These are phyloP conservation scores for Areca catechu DNA, from an alignment of 176 grass and related monocot species.

Conservation along the genomic window DNA sequence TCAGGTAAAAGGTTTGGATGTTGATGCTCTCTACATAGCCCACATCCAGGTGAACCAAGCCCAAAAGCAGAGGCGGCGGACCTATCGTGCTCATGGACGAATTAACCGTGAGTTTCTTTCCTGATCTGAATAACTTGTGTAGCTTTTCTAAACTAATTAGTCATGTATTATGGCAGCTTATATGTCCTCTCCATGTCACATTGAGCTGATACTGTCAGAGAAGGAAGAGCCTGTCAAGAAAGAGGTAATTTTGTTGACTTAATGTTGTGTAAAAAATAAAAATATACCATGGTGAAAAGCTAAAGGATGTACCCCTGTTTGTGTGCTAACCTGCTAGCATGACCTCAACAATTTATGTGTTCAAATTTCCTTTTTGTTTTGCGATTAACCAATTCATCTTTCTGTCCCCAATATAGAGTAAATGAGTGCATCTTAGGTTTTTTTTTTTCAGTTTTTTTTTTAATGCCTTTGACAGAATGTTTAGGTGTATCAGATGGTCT, in stretches of 20 bases:
- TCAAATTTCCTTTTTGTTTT: too few relatives aligned
- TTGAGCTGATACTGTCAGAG: constrained; percentile 13
- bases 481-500: too few relatives aligned
- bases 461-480: too few relatives aligned
- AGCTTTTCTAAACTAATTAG: neutral
- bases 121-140: too few relatives aligned
- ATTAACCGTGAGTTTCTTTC: constrained; percentile 47
- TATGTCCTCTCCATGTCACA: constrained; percentile 19
- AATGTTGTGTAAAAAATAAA: too few relatives aligned
- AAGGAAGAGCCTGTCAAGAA: constrained; percentile 16
- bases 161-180: neutral
- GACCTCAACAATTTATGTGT: too few relatives aligned
- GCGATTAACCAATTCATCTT: too few relatives aligned
- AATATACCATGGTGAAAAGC: neutral
- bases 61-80: constrained; percentile 54
- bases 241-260: constrained; percentile 6
- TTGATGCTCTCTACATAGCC: constrained; percentile 55
- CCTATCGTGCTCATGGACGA: constrained; percentile 62
- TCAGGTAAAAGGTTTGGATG: constrained; percentile 71
- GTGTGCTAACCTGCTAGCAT: neutral
- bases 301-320: neutral
- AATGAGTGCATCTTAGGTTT: too few relatives aligned
- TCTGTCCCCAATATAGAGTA: too few relatives aligned
- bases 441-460: too few relatives aligned
- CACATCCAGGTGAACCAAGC: constrained; percentile 81